Percentiles rank a stretch among this genome's conserved stretches.
Conservation (phyloP, 2,329 filamentous ascomycete species). For the Pseudonectria foliicola region DNA sequence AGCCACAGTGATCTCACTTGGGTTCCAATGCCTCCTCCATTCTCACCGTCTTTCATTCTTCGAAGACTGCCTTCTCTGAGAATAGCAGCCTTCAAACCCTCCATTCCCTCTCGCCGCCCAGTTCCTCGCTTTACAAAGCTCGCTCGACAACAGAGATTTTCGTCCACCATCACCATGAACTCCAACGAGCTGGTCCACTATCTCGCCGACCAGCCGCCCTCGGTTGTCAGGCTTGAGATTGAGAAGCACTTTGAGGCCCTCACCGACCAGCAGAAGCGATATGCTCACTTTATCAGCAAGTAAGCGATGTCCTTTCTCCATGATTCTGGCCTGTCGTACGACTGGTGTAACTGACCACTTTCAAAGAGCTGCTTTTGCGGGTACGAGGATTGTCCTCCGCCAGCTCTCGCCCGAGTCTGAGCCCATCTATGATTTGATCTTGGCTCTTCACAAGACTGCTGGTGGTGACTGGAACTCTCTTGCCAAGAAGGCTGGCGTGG, state of each 20-base stretch:
- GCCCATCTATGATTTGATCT: constrained; percentile 72
- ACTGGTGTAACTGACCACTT: constrained; percentile 1
- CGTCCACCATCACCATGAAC: constrained; percentile 43
- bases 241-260: constrained; percentile 85
- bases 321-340: too few relatives aligned
- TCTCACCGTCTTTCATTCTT: constrained; percentile 28
- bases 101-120: constrained; percentile 13
- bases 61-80: constrained; percentile 29
- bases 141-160: constrained; percentile 24
- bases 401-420: constrained; percentile 79
- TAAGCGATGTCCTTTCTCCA: constrained; percentile 37
- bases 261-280: constrained; percentile 71
- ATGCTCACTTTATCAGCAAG: constrained; percentile 85
- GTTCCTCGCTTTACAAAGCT: constrained; percentile 16
- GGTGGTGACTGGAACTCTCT: constrained; percentile 66
- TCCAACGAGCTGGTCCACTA: constrained; percentile 64
- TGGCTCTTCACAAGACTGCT: constrained; percentile 60
- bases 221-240: constrained; percentile 80
- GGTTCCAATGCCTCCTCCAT: constrained; percentile 25
- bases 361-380: constrained; percentile 64
- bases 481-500: constrained; percentile 56
- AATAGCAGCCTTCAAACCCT: constrained; percentile 21
- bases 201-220: constrained; percentile 83
- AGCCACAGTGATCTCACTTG: constrained; percentile 12
- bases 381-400: constrained; percentile 69